Evolutionary conservation across 2,329 filamentous ascomycete species (phyloP).

Genomic region (Stemphylium beticola): DNA sequence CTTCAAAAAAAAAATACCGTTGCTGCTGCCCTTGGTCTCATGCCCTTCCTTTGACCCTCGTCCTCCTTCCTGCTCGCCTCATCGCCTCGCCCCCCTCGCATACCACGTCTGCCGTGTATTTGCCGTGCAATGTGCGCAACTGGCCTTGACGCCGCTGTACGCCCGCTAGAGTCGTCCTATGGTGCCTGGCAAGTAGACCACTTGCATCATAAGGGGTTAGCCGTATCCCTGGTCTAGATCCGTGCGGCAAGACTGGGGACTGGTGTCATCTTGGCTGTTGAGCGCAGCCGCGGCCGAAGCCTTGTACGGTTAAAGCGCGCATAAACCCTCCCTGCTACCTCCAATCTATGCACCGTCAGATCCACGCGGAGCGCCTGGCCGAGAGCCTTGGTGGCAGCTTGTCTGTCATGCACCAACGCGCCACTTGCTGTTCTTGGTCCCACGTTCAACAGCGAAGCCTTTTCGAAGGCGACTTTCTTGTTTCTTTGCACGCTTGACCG

Average conservation of each 20-base stretch:
- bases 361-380: conserved; percentile 27
- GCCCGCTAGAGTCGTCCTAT: conserved; percentile 13
- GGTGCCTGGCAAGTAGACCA: conserved; percentile 20
- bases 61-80: neutral
- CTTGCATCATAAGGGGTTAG: conserved; percentile 15
- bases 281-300: conserved; percentile 12
- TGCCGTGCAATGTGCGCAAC: neutral
- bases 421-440: conserved; percentile 20
- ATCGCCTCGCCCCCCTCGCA: neutral
- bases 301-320: conserved; percentile 17
- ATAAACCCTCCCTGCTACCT: conserved; percentile 1
- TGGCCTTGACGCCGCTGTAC: conserved; percentile 20
- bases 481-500: conserved; percentile 1
- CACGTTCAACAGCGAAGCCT: conserved; percentile 8
- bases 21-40: neutral
- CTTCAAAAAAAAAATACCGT: neutral
- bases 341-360: conserved; percentile 7
- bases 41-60: neutral
- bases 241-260: conserved; percentile 17
- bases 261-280: conserved; percentile 25
- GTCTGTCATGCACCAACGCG: conserved; percentile 24
- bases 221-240: conserved; percentile 18
- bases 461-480: conserved; percentile 12
- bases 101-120: neutral
- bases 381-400: conserved; percentile 23